Percentiles rank a stretch among this genome's conserved stretches.
phyloP scores from a whole-genome alignment of 2,329 filamentous ascomycete species.

The Xylaria sp. region DNA sequence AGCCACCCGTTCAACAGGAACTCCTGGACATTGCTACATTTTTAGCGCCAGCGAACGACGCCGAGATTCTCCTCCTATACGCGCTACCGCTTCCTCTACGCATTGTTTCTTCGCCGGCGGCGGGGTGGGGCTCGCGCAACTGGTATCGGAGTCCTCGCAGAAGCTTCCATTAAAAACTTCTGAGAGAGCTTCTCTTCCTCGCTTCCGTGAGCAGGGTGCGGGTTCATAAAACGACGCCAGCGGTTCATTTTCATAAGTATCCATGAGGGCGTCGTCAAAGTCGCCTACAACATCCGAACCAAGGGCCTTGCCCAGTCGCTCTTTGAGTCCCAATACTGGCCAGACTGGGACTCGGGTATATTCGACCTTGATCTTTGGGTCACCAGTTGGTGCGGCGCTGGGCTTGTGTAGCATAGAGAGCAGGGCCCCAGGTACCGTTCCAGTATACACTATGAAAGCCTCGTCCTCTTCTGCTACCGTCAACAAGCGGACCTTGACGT shows the following conservation, averaged over 20 bases:
- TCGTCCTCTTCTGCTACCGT: conserved; percentile 53
- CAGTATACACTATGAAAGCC: conserved; percentile 60
- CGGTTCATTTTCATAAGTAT: conserved; percentile 51
- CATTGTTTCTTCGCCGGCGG: neutral
- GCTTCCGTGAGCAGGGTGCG: conserved; percentile 32
- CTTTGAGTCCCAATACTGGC: conserved; percentile 60
- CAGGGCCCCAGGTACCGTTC: conserved; percentile 54
- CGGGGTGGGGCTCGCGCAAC: neutral
- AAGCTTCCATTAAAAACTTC: conserved; percentile 43
- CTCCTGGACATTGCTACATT: neutral
- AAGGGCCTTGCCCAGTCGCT: conserved; percentile 59
- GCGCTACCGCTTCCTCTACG: conserved; percentile 22
- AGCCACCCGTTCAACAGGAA: neutral
- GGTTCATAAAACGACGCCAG: conserved; percentile 5
- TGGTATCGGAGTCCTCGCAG: conserved; percentile 32
- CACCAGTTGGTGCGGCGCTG: conserved; percentile 44
- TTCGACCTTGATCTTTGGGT: conserved; percentile 51
- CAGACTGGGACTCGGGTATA: conserved; percentile 57
- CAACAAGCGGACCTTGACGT: conserved; percentile 57
- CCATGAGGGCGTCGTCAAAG: conserved; percentile 48
- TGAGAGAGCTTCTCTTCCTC: conserved; percentile 35
- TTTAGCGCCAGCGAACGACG: conserved; percentile 5
- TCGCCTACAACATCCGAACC: conserved; percentile 57
- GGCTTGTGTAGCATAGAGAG: conserved; percentile 58
- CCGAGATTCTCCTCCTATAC: conserved; percentile 37